Evolutionary conservation across 352 stramenopile species (phyloP).

Genomic region (Globisporangium heterothallicum): DNA sequence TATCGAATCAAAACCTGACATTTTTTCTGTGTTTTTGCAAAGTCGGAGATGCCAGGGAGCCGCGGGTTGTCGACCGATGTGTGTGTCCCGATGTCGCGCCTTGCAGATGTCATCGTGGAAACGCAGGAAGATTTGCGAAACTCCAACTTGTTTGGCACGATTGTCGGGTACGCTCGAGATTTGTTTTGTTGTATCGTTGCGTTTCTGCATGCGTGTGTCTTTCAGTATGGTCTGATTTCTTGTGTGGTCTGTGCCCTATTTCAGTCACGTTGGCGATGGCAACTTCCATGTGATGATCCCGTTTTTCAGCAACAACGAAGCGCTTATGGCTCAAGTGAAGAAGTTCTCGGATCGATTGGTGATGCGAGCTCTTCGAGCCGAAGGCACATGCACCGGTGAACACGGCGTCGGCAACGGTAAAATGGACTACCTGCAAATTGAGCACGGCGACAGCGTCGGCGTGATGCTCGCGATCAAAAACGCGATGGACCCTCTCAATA

Average conservation of each 20-base stretch:
- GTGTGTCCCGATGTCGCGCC: slow-evolving; percentile 92
- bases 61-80: slow-evolving; percentile 93
- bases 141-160: slow-evolving; percentile 86
- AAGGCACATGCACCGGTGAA: slow-evolving; percentile 98
- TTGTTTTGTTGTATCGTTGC: background rate
- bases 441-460: slow-evolving; percentile 89
- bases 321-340: slow-evolving; percentile 83
- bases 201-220: background rate
- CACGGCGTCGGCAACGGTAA: slow-evolving; percentile 96
- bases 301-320: slow-evolving; percentile 76
- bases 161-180: slow-evolving; percentile 81
- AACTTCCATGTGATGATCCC: slow-evolving; percentile 99
- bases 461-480: slow-evolving; percentile 95
- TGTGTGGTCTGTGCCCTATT: background rate
- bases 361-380: slow-evolving; percentile 79
- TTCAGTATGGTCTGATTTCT: slow-evolving; percentile 4
- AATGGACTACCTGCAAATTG: slow-evolving; percentile 85
- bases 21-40: background rate
- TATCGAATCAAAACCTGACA: background rate
- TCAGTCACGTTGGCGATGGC: slow-evolving; percentile 89
- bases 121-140: slow-evolving; percentile 89
- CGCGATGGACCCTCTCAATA: slow-evolving; percentile 92
- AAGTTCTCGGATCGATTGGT: slow-evolving; percentile 86
- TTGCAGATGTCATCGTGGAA: slow-evolving; percentile 92
- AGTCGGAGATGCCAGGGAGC: slow-evolving; percentile 78